A percentile compares a stretch with the other conserved stretches of the same genome.
Evolutionary conservation across 768 basidiomycete species (phyloP).

Genomic region (Podaxis pistillaris): DNA sequence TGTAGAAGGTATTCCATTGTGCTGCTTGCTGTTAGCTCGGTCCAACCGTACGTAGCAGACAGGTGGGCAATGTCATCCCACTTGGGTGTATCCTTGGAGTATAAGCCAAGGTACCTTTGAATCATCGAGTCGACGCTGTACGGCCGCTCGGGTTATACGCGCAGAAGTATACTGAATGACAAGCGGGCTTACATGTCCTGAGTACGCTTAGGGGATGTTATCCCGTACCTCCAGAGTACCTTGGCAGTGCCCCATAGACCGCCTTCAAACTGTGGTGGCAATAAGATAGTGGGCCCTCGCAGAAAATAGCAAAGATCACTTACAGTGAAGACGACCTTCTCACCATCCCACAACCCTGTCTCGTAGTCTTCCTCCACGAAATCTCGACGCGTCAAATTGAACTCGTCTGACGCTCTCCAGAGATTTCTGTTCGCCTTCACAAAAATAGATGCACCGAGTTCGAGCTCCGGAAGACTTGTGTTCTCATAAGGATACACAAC

Average conservation of each 20-base stretch:
- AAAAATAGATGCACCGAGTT: conserved; percentile 89
- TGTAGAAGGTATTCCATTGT: conserved; percentile 55
- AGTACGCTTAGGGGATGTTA: conserved; percentile 54
- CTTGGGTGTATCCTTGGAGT: conserved; percentile 49
- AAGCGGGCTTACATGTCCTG: conserved; percentile 46
- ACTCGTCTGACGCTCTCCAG: conserved; percentile 77
- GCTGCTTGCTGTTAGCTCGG: conserved; percentile 44
- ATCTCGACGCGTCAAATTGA: conserved; percentile 58
- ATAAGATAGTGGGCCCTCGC: conserved; percentile 6
- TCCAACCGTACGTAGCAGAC: conserved; percentile 51
- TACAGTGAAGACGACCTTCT: conserved; percentile 64
- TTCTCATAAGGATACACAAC: conserved; percentile 72
- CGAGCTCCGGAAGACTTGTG: conserved; percentile 56
- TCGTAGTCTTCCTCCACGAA: conserved; percentile 49
- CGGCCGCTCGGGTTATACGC: background rate
- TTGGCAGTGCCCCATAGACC: conserved; percentile 76
- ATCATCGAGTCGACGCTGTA: conserved; percentile 56
- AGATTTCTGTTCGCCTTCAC: conserved; percentile 68
- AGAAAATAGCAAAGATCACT: conserved; percentile 19
- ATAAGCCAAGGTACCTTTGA: conserved; percentile 52
- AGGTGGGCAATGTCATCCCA: conserved; percentile 66
- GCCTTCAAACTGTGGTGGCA: conserved; percentile 38
- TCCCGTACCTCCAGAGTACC: conserved; percentile 77
- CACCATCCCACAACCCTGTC: conserved; percentile 84
- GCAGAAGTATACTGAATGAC: background rate